Conservation (phyloP, 176 grass and related monocot genomes). For the Rhynchospora breviuscula region DNA sequence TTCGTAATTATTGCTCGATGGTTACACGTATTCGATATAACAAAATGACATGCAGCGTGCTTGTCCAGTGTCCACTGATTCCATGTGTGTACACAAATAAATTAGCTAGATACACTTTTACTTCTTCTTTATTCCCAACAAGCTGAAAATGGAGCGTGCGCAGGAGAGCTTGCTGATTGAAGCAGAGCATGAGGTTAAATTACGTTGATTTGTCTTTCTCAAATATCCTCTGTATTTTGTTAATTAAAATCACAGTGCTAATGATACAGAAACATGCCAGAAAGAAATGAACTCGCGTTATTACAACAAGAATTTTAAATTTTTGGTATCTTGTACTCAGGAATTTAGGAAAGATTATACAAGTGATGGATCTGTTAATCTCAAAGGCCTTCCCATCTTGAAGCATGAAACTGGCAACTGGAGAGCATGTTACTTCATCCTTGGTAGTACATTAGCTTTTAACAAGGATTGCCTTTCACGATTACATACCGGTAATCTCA, state of each 20-base stretch:
- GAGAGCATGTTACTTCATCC: constrained; percentile 26
- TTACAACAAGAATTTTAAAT: not conserved
- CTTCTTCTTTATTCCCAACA: too few species aligned
- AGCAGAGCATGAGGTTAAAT: not conserved
- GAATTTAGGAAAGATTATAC: constrained; percentile 5
- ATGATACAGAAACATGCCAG: not conserved
- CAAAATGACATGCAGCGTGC: not conserved
- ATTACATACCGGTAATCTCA: not conserved
- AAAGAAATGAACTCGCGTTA: not conserved
- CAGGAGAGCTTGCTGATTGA: not conserved
- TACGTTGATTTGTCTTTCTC: not conserved
- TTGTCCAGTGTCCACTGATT: not conserved
- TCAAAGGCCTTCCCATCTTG: constrained; percentile 22
- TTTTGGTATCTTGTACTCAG: not conserved
- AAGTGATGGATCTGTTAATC: constrained; percentile 28
- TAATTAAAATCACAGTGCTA: not conserved
- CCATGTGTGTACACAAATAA: not conserved
- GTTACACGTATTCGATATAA: not conserved
- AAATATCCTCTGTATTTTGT: not conserved
- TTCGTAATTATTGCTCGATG: not conserved
- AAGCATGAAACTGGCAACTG: constrained; percentile 24
- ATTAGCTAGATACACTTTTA: too few species aligned
- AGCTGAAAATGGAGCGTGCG: not conserved
- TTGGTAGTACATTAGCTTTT: constrained; percentile 11
- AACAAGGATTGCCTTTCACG: not conserved